phyloP scores from a whole-genome alignment of 2,329 filamentous ascomycete genomes.

The Diplodia intermedia region DNA sequence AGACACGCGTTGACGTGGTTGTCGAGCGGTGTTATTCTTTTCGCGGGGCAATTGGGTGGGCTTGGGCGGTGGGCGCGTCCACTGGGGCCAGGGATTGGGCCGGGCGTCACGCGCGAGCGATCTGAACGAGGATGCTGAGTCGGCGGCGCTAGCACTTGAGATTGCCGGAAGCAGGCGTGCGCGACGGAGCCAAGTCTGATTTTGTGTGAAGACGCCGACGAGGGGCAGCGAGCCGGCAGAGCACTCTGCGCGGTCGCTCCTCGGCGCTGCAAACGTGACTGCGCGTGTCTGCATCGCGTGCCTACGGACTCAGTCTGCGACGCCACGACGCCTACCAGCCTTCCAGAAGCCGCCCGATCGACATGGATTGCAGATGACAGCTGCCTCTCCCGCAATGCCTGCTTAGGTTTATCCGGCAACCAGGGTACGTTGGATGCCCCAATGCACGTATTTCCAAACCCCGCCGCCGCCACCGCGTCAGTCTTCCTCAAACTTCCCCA shows the following conservation, averaged over 20 bases:
- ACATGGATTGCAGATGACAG: slow-evolving; percentile 21
- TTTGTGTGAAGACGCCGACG: slow-evolving; percentile 8
- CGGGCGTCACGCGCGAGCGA: slow-evolving; percentile 26
- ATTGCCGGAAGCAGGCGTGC: not conserved
- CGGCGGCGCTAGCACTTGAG: slow-evolving; percentile 5
- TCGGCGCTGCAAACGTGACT: slow-evolving; percentile 14
- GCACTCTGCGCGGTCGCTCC: not conserved
- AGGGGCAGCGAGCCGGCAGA: not conserved
- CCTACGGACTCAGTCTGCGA: not conserved
- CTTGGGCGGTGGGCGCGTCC: slow-evolving; percentile 1
- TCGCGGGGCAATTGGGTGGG: slow-evolving; percentile 20
- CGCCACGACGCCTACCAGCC: not conserved
- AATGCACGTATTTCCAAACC: not conserved
- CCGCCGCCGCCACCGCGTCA: slow-evolving; percentile 3
- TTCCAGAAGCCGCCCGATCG: slow-evolving; percentile 9
- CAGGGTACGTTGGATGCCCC: not conserved
- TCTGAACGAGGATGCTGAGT: slow-evolving; percentile 28
- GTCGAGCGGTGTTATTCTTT: slow-evolving; percentile 22
- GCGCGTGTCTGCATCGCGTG: slow-evolving; percentile 2
- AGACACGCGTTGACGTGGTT: slow-evolving; percentile 34
- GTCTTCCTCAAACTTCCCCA: not conserved
- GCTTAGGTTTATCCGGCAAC: slow-evolving; percentile 11
- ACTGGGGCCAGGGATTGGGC: slow-evolving; percentile 12
- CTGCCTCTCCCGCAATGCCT: slow-evolving; percentile 8
- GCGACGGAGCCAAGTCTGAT: not conserved